Percentiles rank a stretch among this genome's conserved stretches.
phyloP scores from a whole-genome alignment of 352 stramenopile genomes.

The Plasmopara viticola region DNA sequence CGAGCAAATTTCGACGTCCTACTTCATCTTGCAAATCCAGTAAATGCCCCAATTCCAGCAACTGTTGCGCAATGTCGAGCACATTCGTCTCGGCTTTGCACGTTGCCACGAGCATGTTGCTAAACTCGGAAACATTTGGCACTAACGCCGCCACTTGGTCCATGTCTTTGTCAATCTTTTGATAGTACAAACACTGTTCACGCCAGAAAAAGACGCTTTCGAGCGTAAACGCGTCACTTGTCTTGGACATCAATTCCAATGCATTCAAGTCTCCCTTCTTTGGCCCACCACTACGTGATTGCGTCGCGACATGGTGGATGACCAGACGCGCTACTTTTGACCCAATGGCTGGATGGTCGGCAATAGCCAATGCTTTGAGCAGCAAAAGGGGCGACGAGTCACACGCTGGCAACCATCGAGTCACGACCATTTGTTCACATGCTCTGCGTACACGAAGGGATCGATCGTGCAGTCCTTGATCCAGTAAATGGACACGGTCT shows the following conservation, averaged over 20 bases:
- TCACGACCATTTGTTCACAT: conserved; percentile 69
- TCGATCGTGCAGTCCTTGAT: conserved; percentile 71
- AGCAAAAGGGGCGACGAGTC: conserved; percentile 46
- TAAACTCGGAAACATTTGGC: conserved; percentile 66
- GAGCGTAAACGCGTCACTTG: conserved; percentile 34
- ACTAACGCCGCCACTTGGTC: conserved; percentile 46
- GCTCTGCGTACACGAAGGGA: conserved; percentile 37
- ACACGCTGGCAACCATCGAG: conserved; percentile 56
- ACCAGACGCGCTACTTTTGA: conserved; percentile 45
- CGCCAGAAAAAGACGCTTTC: conserved; percentile 75
- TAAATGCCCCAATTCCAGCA: conserved; percentile 53
- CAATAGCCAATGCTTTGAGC: conserved; percentile 55
- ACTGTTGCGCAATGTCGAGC: conserved; percentile 63
- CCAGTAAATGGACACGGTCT: conserved; percentile 63
- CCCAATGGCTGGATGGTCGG: conserved; percentile 47
- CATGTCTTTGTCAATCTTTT: conserved; percentile 48
- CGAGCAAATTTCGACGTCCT: conserved; percentile 59
- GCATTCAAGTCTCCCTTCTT: conserved; percentile 37
- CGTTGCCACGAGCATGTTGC: conserved; percentile 48
- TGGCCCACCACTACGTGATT: conserved; percentile 29
- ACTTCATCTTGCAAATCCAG: conserved; percentile 81
- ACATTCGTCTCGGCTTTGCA: conserved; percentile 42
- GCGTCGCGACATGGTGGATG: conserved; percentile 38
- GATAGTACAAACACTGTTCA: conserved; percentile 73
- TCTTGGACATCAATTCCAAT: conserved; percentile 35